Conservation (phyloP, 495 filamentous ascomycete species). For the Aspergillus sparsus region DNA sequence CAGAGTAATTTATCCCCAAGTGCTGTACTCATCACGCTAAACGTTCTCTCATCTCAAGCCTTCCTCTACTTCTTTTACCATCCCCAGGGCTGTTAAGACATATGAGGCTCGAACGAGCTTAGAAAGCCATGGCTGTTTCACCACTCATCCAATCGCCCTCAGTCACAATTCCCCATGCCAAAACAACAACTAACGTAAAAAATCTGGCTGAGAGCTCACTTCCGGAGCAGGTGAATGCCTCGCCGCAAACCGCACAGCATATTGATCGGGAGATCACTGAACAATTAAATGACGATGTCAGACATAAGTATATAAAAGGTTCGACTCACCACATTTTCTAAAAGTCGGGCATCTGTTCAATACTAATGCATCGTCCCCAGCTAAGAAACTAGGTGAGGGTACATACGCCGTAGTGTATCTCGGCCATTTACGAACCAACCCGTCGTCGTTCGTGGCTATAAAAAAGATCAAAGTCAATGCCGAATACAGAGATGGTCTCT, state of each 20-base stretch:
- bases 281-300: conserved; percentile 84
- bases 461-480: conserved; percentile 97
- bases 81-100: not conserved
- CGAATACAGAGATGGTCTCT: conserved; percentile 80
- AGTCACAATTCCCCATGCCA: conserved; percentile 31
- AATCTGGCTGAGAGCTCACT: conserved; percentile 36
- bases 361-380: conserved; percentile 38
- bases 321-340: conserved; percentile 7
- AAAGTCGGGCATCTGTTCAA: not conserved
- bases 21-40: no score
- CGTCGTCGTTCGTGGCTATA: conserved; percentile 77
- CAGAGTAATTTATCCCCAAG: not conserved
- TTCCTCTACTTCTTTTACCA: not conserved
- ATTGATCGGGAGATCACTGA: conserved; percentile 67
- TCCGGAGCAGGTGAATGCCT: conserved; percentile 16
- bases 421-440: conserved; percentile 71
- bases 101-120: conserved; percentile 10
- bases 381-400: conserved; percentile 89
- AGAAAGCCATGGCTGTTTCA: conserved; percentile 44
- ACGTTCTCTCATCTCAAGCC: conserved; percentile 1
- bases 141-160: conserved; percentile 42
- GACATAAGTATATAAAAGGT: conserved; percentile 89
- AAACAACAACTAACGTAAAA: conserved; percentile 39
- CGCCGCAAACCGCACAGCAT: conserved; percentile 16
- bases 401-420: conserved; percentile 96